Base-by-base conservation (phyloP, 2,329 filamentous ascomycete species). In the Fusarium sp. region DNA sequence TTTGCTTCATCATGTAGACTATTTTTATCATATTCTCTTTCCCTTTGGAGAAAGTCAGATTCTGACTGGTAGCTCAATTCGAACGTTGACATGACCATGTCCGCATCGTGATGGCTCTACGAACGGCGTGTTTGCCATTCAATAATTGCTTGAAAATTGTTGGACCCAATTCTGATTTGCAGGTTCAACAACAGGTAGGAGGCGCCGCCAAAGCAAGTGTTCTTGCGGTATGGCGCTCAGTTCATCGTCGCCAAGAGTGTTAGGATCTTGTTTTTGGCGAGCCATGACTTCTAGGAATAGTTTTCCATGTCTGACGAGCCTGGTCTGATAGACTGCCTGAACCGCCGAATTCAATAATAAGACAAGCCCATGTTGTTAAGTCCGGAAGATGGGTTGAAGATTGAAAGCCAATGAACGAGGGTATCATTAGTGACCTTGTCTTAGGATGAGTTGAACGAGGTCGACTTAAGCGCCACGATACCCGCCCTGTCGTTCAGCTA, bases 401-500 rank as follows among this genome's bases (percentile, higher is more conserved):
- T 25, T 37, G 35, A 59, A 56, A 37, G 43, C 72, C 61, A 75
- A 75, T 67, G 44, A 59, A 61, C 57, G 50, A 64, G 67, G 64
- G 67, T 63, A 32, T 43, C 23, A 25, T 61, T 66, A 63, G 64
- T 49, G 64, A 59, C 30, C 30, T 49, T 58, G 44, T 64, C 47
- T 52, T 44, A 25, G 30, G 57, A 64, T 64, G 49, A 43, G 28
- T 40, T 38, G 32, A 46, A 63, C 49, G 59, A 37, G 46, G 53
- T 61, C 42, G 40, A 57, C 64, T 74, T 75, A 75, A 75, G 73
- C 73, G 73, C 73, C 70, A 72, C 38, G 47, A 53, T 64, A 60
- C 53, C 49, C 33, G 58, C 54, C 63, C 58, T 58, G 63, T 60
- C 57, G 46, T 61, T 68, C 25, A 71, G 54, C 54, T 44, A 49